Evolutionary conservation across 2,329 filamentous ascomycete species (phyloP).

Genomic region (Diaporthe eres): DNA sequence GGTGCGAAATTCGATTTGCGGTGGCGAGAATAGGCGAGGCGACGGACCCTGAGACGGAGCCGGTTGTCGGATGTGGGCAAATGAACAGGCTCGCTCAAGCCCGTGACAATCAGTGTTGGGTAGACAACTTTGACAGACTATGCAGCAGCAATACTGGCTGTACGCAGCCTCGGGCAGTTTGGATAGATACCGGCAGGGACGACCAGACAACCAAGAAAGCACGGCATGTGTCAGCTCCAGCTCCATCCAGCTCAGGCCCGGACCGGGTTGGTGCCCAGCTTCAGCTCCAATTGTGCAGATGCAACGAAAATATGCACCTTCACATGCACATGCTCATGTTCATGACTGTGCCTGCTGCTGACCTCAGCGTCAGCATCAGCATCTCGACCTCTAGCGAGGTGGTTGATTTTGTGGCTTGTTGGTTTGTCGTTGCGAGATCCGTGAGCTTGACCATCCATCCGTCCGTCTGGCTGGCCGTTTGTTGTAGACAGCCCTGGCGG

Average conservation of each 20-base stretch:
- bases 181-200: neutral
- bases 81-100: conserved; percentile 16
- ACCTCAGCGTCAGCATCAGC: conserved; percentile 12
- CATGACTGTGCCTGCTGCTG: conserved; percentile 1
- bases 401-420: too few relatives aligned
- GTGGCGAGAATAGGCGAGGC: conserved; percentile 29
- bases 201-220: neutral
- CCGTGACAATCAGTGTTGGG: neutral
- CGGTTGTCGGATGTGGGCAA: neutral
- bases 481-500: neutral
- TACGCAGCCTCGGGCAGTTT: neutral
- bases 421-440: neutral
- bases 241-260: neutral
- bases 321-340: neutral
- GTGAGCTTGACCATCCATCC: neutral
- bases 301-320: neutral
- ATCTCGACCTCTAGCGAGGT: neutral
- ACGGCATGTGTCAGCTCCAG: conserved; percentile 28
- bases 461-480: neutral
- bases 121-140: neutral
- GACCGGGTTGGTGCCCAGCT: neutral
- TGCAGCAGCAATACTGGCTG: neutral
- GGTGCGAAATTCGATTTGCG: neutral
- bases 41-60: neutral
- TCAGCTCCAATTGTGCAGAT: neutral